These are phyloP conservation scores for Solanum megistacrolobum DNA, from an alignment of 257 asterid species.

Conservation along the genomic window DNA sequence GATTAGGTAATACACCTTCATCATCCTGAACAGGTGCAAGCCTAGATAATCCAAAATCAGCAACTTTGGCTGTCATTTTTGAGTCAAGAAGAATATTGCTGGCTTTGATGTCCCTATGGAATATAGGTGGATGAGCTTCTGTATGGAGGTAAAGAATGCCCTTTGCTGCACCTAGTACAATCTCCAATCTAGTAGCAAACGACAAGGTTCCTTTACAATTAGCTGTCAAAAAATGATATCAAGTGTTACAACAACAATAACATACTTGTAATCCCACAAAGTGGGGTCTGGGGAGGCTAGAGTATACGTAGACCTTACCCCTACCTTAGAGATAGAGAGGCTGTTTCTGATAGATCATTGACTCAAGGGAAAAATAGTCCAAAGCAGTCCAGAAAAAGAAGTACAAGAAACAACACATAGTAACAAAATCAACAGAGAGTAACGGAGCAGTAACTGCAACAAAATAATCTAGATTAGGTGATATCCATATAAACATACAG, in stretches of 20 bases:
- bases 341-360: not conserved
- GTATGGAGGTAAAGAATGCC: constrained; percentile 85
- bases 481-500: not conserved
- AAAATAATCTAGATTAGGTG: not conserved
- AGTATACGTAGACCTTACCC: not conserved
- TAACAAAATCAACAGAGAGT: not conserved
- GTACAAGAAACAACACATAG: not conserved
- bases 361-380: not conserved
- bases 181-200: constrained; percentile 52
- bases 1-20: constrained; percentile 38
- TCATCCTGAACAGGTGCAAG: constrained; percentile 63
- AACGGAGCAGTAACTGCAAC: not conserved
- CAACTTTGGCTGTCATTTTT: constrained; percentile 68
- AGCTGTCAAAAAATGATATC: constrained; percentile 21
- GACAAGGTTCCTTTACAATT: constrained; percentile 32
- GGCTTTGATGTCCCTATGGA: constrained; percentile 90
- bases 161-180: constrained; percentile 68
- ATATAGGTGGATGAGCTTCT: constrained; percentile 88
- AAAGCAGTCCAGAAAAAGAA: not conserved
- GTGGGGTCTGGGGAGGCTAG: not conserved
- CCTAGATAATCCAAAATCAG: constrained; percentile 90
- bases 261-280: not conserved
- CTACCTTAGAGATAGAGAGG: not conserved
- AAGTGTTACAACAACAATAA: not conserved
- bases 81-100: constrained; percentile 76